These are phyloP conservation scores for Crassisporium funariophilum DNA, from an alignment of 768 basidiomycete species.

Conservation along the genomic window DNA sequence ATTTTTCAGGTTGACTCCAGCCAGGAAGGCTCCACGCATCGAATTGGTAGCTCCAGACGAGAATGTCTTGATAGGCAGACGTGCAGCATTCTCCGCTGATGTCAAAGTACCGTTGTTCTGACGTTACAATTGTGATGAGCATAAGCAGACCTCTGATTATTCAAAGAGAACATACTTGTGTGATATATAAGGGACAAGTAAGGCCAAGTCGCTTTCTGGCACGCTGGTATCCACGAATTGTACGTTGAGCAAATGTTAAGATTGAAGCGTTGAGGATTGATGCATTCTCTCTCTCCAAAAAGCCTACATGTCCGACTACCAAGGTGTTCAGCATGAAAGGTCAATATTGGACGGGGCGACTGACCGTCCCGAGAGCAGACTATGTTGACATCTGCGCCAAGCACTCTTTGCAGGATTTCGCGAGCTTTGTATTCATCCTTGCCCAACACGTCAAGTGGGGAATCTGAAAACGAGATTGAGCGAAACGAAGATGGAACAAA, in stretches of 20 bases:
- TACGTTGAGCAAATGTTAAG: slow-evolving; percentile 56
- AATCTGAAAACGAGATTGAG: slow-evolving; percentile 18
- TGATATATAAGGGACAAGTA: slow-evolving; percentile 53
- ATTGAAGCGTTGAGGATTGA: slow-evolving; percentile 69
- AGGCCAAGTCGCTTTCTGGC: slow-evolving; percentile 51
- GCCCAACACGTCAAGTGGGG: slow-evolving; percentile 34
- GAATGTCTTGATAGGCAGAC: slow-evolving; percentile 65
- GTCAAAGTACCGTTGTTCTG: slow-evolving; percentile 60
- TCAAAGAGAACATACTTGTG: slow-evolving; percentile 29
- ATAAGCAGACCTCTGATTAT: neutral
- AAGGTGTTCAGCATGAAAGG: neutral
- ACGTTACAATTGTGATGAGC: neutral
- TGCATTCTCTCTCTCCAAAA: slow-evolving; percentile 69
- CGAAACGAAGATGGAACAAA: neutral
- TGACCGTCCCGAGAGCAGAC: slow-evolving; percentile 54
- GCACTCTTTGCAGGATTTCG: slow-evolving; percentile 29
- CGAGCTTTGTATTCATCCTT: slow-evolving; percentile 34
- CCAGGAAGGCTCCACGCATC: slow-evolving; percentile 68
- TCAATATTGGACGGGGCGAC: neutral
- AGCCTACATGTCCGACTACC: slow-evolving; percentile 56
- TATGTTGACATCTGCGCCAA: slow-evolving; percentile 45
- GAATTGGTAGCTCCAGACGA: slow-evolving; percentile 67
- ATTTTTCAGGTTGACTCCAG: slow-evolving; percentile 33
- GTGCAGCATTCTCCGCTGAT: slow-evolving; percentile 48
- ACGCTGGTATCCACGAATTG: slow-evolving; percentile 53